Base-by-base conservation (phyloP, 2,329 filamentous ascomycete species). In the Aspergillus tamarii region DNA sequence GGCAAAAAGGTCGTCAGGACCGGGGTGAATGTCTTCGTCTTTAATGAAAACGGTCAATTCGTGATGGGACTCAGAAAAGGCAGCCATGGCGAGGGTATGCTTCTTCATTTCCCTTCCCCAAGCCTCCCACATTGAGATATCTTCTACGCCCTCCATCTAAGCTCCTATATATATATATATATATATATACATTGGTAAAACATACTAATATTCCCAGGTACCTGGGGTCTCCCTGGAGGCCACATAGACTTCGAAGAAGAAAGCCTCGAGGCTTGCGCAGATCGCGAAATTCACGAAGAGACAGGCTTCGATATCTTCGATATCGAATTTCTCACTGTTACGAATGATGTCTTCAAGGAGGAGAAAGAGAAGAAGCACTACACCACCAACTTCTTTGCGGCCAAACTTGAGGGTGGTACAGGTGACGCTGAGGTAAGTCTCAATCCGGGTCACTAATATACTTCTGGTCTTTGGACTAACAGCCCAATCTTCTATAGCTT, bases 201-300 rank as follows among this genome's bases (percentile, higher is more conserved):
- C 19, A 32, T 6, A 39, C 26, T 7, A 55, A 55, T 14, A n/a
- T 23, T 30, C 9, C n/a, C 16, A 85, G 88, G 86, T 1, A 88
- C 85, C 0, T 87, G 85, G 78, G 88, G 88, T 57, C 84, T 92
- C 16, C 91, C 91, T 0, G 91, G 91, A 26, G 92, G 91, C 0
- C 91, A 94, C 70, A 84, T 94, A 19, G 91, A 94, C 65, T 85
- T 86, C 62, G 85, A 85, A 65, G 91, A 94, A 73, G 19, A 19
- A 34, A 34, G 32, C 28, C 83, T 87, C 36, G 81, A 87, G 23
- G 74, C 77, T 0, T 93, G 91, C 63, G 90, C 90, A 0, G 83
- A 79, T 54, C 84, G 91, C 4, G 91, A 94, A 76, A 81, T 86
- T 0, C 72, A 86, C 0, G 91, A 94, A 73, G 91, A 94, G 72